These are phyloP conservation scores for Fomitopsis pulvina DNA, from an alignment of 768 basidiomycete genomes.

Conservation along the genomic window DNA sequence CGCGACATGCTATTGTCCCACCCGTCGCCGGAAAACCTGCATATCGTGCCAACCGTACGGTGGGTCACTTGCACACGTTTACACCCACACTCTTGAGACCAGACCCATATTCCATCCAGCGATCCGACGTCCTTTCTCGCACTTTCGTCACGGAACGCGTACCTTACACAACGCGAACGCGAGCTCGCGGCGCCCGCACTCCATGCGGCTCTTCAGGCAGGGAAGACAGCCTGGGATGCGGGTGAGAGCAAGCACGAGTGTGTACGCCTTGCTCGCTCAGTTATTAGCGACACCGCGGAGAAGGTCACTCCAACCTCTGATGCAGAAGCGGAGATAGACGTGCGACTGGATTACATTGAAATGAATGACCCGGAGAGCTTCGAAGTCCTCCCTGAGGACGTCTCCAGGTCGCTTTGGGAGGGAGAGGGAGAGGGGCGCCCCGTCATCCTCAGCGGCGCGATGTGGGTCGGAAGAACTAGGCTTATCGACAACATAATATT, in stretches of 20 bases:
- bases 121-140: constrained; percentile 64
- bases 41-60: constrained; percentile 84
- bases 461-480: constrained; percentile 82
- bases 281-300: constrained; percentile 30
- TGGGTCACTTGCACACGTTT: constrained; percentile 5
- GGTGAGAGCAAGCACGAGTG: constrained; percentile 46
- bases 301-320: constrained; percentile 18
- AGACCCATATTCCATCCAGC: constrained; percentile 2
- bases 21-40: constrained; percentile 66
- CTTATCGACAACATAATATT: constrained; percentile 91
- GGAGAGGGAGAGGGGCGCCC: constrained; percentile 25
- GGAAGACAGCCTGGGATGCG: constrained; percentile 45
- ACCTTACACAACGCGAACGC: constrained; percentile 62
- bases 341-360: constrained; percentile 80
- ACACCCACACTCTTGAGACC: constrained; percentile 8
- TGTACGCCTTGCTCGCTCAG: constrained; percentile 34
- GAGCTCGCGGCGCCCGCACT: constrained; percentile 58
- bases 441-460: constrained; percentile 78
- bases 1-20: constrained; percentile 77
- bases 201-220: constrained; percentile 58
- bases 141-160: constrained; percentile 86
- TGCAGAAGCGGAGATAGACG: constrained; percentile 32
- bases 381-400: constrained; percentile 42
- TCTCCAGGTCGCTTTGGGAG: constrained; percentile 18
- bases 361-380: constrained; percentile 81